These are phyloP conservation scores for Phylloporus arenicola DNA, from an alignment of 768 basidiomycete genomes.

Conservation along the genomic window DNA sequence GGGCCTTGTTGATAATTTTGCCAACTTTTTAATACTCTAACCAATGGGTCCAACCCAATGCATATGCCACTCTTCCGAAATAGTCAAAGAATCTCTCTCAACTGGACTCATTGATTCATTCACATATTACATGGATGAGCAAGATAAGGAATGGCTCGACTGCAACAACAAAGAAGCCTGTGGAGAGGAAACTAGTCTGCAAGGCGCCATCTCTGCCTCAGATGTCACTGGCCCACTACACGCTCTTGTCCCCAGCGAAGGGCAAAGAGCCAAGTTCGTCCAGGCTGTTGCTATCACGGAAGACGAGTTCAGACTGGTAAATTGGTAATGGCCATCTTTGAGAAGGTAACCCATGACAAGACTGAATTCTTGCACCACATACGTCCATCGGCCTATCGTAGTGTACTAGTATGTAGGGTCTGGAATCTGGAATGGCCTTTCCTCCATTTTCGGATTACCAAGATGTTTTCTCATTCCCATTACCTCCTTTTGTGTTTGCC, in stretches of 20 bases:
- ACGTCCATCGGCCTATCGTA: conserved; percentile 28
- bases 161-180: conserved; percentile 83
- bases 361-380: conserved; percentile 87
- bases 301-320: conserved; percentile 74
- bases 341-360: conserved; percentile 84
- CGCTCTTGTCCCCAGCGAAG: conserved; percentile 52
- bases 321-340: conserved; percentile 89
- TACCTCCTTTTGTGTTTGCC: conserved; percentile 63
- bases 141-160: conserved; percentile 91
- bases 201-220: conserved; percentile 56
- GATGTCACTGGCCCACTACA: conserved; percentile 45
- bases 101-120: conserved; percentile 67
- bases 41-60: conserved; percentile 38
- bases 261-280: conserved; percentile 71
- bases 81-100: conserved; percentile 69
- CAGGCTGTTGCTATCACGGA: conserved; percentile 70
- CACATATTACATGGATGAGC: conserved; percentile 93
- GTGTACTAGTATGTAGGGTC: too few species aligned
- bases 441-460: conserved; percentile 72
- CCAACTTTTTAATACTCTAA: conserved; percentile 12
- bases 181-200: conserved; percentile 78
- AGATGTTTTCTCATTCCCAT: conserved; percentile 54
- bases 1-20: conserved; percentile 73
- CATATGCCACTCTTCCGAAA: conserved; percentile 81
- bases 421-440: conserved; percentile 63